These are phyloP conservation scores for Lentinula detonsa DNA, from an alignment of 768 basidiomycete genomes.

Conservation along the genomic window DNA sequence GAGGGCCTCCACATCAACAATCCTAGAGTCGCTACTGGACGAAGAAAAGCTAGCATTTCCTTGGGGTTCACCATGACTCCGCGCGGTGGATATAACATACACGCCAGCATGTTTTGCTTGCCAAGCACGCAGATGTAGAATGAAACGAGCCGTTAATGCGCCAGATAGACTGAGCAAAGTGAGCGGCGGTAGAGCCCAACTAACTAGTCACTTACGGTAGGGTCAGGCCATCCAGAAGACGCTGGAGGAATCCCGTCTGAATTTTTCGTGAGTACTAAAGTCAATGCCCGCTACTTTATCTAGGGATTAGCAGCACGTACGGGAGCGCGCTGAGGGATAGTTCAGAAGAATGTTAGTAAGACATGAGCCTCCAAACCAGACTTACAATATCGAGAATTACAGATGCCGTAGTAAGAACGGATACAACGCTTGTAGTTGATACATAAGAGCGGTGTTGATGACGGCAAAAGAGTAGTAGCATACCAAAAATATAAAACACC, in stretches of 20 bases:
- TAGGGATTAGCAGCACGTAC: constrained; percentile 5
- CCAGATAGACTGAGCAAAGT: constrained; percentile 1
- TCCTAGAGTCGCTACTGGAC: neutral
- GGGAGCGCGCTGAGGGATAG: constrained; percentile 13
- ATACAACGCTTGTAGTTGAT: neutral
- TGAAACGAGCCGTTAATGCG: constrained; percentile 2
- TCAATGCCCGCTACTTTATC: neutral
- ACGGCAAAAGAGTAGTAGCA: neutral
- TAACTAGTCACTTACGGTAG: constrained; percentile 15
- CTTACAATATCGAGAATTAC: constrained; percentile 3
- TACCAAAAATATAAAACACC: constrained; percentile 5
- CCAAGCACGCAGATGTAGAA: constrained; percentile 7
- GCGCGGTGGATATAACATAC: neutral
- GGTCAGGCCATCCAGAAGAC: constrained; percentile 20
- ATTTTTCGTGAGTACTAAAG: neutral
- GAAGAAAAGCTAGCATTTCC: neutral
- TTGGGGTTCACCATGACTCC: neutral
- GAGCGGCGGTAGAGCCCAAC: neutral
- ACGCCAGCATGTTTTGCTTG: neutral
- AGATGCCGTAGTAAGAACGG: neutral
- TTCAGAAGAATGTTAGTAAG: neutral
- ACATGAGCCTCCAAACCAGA: neutral
- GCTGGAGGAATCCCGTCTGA: constrained; percentile 23
- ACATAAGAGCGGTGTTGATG: neutral
- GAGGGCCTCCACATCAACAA: neutral